Percentiles rank a stretch among this genome's conserved stretches.
phyloP scores from a whole-genome alignment of 2,329 filamentous ascomycete genomes.

The Ambrosiella xylebori region DNA sequence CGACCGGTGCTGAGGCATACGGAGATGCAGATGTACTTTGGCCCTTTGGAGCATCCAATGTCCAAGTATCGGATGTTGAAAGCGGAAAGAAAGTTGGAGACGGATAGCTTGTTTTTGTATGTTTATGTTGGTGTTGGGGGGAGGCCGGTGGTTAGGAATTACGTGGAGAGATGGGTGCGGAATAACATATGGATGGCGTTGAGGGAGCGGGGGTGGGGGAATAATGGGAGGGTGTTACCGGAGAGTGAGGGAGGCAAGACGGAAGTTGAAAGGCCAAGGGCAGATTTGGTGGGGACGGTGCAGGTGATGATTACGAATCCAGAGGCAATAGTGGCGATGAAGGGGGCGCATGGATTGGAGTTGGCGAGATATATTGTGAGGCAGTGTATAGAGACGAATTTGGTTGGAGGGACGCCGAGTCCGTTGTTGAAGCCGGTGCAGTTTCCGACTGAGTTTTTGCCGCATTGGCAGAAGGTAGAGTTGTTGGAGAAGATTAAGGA shows the following conservation, averaged over 20 bases:
- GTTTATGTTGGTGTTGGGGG: constrained; percentile 8
- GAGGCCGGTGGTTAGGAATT: constrained; percentile 12
- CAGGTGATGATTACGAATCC: constrained; percentile 8
- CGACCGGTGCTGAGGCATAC: constrained; percentile 4
- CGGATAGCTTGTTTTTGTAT: constrained; percentile 12
- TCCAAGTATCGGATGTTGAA: constrained; percentile 12
- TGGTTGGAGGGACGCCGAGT: background rate
- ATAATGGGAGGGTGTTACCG: constrained; percentile 9
- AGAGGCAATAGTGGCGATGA: background rate
- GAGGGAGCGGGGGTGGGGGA: constrained; percentile 9
- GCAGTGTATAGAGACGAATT: background rate
- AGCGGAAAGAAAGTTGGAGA: constrained; percentile 11
- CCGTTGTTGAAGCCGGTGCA: constrained; percentile 4
- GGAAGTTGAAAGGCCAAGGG: background rate
- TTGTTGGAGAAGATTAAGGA: constrained; percentile 5
- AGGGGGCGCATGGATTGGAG: background rate
- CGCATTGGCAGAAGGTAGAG: constrained; percentile 8
- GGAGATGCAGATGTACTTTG: constrained; percentile 12
- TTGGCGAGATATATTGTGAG: constrained; percentile 8
- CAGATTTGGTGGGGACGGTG: constrained; percentile 11
- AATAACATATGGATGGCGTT: constrained; percentile 10
- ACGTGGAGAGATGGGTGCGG: constrained; percentile 12
- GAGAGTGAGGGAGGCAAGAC: background rate
- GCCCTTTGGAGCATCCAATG: constrained; percentile 7
- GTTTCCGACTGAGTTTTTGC: constrained; percentile 8